Base-by-base conservation (phyloP, 352 stramenopile species). In the Phytophthora brassicae region DNA sequence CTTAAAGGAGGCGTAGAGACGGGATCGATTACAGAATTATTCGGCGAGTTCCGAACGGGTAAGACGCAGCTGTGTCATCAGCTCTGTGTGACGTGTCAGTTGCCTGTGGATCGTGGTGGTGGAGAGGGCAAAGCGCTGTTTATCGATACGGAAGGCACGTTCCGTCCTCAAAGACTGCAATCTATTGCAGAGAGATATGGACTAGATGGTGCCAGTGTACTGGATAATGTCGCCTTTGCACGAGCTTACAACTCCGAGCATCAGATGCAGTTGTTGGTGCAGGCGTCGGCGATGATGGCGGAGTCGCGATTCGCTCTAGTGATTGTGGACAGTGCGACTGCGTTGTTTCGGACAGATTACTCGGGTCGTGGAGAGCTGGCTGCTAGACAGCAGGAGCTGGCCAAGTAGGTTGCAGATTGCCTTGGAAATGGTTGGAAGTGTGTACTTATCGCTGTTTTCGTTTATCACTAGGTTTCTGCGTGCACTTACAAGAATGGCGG, bases 1-100 rank as follows among this genome's bases (percentile, higher is more conserved):
- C 74, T 97, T 7, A 94, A 92, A 72, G 91, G 97, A 35, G 97
- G 98, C 16, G 97, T 99, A 53, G 98, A 99, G 70, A 99, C 97
- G 9, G 95, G 95, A 2, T 98, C 89, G 16, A 97, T 99, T 56
- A 99, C 97, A 0, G 96, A 99, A 70, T 77, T 99, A 8, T 99
- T 99, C 84, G 97, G 97, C 43, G 97, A 99, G 71, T 99, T 99
- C 75, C 89, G 97, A 14, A 99, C 97, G 14, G 97, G 97, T 31
- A 99, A 99, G 76, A 99, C 98, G 9, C 97, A 99, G 73, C 72
- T 99, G 38, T 99, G 98, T 68, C 98, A 99, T 68, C 99, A 98
- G 55, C 81, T 99, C 1, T 99, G 97, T 72, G 97, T 99, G 31
- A 99, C 97, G 35, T 99, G 96, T 67, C 98, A 99, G 79, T 84